Conservation (phyloP, 768 basidiomycete species). For the Ramaria sp. region DNA sequence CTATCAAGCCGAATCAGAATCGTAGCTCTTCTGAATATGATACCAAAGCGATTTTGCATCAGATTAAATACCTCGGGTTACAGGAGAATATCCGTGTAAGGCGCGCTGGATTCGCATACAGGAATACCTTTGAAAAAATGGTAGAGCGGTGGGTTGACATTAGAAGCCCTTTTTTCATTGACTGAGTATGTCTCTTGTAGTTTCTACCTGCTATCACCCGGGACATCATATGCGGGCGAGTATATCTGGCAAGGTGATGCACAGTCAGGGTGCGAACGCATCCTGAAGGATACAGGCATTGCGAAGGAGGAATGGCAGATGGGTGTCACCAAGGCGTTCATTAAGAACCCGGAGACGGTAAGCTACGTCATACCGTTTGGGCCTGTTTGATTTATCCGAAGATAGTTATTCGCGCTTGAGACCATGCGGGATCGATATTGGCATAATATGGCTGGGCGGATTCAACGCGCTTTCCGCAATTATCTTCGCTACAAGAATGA, state of each 20-base stretch:
- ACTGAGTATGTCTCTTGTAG: constrained; percentile 12
- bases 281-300: constrained; percentile 92
- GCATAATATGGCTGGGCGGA: constrained; percentile 98
- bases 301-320: constrained; percentile 98
- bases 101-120: constrained; percentile 94
- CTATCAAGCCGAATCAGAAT: constrained; percentile 98
- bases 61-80: constrained; percentile 97
- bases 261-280: constrained; percentile 84
- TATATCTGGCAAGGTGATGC: constrained; percentile 93
- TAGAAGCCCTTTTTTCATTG: neutral
- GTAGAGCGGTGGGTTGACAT: constrained; percentile 53
- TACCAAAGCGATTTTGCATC: constrained; percentile 89
- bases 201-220: constrained; percentile 90
- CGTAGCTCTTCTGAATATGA: constrained; percentile 89
- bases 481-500: constrained; percentile 94
- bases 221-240: constrained; percentile 96
- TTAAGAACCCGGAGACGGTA: constrained; percentile 98
- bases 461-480: constrained; percentile 93
- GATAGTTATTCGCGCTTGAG: constrained; percentile 90
- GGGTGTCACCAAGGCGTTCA: constrained; percentile 97
- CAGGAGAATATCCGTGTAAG: constrained; percentile 98
- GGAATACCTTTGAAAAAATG: constrained; percentile 99
- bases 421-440: constrained; percentile 99
- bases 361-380: constrained; percentile 14
- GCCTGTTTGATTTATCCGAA: neutral